phyloP scores from a whole-genome alignment of 148 eudicot species.

The Silene latifolia region DNA sequence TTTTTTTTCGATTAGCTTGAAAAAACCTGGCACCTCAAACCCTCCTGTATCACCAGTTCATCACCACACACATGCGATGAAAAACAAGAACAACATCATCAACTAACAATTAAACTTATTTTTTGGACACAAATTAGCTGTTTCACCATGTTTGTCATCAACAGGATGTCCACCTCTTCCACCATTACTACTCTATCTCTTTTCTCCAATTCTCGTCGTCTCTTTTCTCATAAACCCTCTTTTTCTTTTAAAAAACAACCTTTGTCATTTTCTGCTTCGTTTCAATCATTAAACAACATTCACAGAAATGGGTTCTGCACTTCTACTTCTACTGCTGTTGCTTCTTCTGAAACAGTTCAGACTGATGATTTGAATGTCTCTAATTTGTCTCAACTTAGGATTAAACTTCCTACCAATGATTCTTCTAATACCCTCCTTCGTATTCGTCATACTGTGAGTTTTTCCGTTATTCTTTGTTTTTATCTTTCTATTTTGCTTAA shows the following conservation, averaged over 20 bases:
- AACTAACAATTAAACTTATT: too few relatives aligned
- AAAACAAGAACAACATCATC: background rate
- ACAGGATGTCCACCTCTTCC: slow-evolving; percentile 39
- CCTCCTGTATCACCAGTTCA: background rate
- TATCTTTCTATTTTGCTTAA: background rate
- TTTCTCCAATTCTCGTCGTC: slow-evolving; percentile 36
- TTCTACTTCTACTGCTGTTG: slow-evolving; percentile 35
- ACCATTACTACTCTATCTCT: slow-evolving; percentile 37
- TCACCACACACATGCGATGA: background rate
- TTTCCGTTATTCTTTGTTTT: background rate
- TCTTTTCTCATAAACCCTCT: slow-evolving; percentile 27
- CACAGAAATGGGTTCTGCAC: slow-evolving; percentile 25
- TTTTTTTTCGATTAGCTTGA: background rate
- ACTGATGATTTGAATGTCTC: slow-evolving; percentile 25
- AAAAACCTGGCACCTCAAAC: background rate
- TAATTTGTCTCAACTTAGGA: slow-evolving; percentile 21
- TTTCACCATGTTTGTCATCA: slow-evolving; percentile 36
- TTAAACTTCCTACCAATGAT: slow-evolving; percentile 78
- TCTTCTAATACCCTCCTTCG: slow-evolving; percentile 62
- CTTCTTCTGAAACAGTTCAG: slow-evolving; percentile 33
- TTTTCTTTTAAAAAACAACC: slow-evolving; percentile 17
- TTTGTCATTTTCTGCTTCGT: slow-evolving; percentile 25
- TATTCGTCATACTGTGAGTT: slow-evolving; percentile 81
- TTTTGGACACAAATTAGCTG: too few relatives aligned
- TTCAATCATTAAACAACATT: slow-evolving; percentile 14